Evolutionary conservation across 345 rosid genomes (phyloP), one percentile per base, ranked within the genome.

Genomic region (Syzygium aqueum): DNA sequence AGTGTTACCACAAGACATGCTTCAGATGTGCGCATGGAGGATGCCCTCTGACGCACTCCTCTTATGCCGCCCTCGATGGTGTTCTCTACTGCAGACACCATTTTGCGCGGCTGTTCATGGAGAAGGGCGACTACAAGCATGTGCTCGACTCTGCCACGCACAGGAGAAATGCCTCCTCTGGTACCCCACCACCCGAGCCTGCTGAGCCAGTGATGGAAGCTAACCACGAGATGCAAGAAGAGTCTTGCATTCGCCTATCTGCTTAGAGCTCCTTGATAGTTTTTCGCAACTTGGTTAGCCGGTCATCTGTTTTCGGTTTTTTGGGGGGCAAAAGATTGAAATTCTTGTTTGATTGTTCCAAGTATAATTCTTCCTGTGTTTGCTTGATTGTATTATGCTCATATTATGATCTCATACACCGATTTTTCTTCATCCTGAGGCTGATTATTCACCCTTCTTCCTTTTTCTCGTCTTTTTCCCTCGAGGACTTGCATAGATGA

Each of bases 21-120:
- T 96, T 96, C 95, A 94, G 92, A 86, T 96, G 99, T 84, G 94
- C 96, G 17, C 96, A 92, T 77, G 98, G 97, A 23, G 96, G 99
- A 12, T 96, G 97, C 88, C 83, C 94, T 3, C 89, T 95, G 77
- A 94, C 97, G 25, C 96, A 95, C 63, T 94, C 98, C 33, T 91
- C 94, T 84, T 96, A 94, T 83, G 97, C 98, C 23, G 94, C 98
- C 50, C 94, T 94, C 51, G 96, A 95, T 85, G 98, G 99, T 54
- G 91, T 92, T 63, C 88, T 96, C 67, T 96, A 95, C 91, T 96
- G 99, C 95, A 95, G 92, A 91, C 96, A 93, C 91, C 99, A 96
- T 84, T 96, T 96, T 88, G 95, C 98, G 84, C 97, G 93, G 92
- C 92, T 95, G 83, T 96, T 95, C 93, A 94, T 92, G 95, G 94